A percentile compares a stretch with the other conserved stretches of the same genome.
Conservation (phyloP, 2,329 filamentous ascomycete genomes). For the Penicillium nordicum region DNA sequence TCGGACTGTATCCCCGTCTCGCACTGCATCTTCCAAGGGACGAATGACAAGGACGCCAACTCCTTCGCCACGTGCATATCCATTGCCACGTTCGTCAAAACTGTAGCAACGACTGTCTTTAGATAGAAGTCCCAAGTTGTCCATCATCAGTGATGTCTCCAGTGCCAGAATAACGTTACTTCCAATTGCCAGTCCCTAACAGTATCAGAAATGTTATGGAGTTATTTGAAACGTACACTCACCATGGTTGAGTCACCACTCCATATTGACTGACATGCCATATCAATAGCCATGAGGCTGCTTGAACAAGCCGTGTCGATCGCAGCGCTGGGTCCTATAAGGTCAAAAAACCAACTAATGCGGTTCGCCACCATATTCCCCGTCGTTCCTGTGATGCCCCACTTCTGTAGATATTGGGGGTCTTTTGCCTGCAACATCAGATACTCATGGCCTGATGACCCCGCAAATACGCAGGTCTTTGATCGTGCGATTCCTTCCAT, state of each 20-base stretch:
- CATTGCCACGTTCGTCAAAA: constrained; percentile 36
- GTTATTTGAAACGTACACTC: neutral
- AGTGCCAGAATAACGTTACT: neutral
- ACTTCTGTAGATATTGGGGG: constrained; percentile 15
- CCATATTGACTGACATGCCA: constrained; percentile 16
- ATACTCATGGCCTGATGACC: constrained; percentile 33
- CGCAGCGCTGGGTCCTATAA: constrained; percentile 28
- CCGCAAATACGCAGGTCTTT: constrained; percentile 34
- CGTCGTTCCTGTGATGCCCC: constrained; percentile 26
- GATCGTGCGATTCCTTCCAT: constrained; percentile 30
- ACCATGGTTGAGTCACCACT: constrained; percentile 3
- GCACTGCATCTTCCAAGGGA: constrained; percentile 37
- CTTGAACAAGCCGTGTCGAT: constrained; percentile 31
- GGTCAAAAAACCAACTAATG: constrained; percentile 27
- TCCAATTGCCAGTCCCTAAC: neutral
- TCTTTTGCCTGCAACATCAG: constrained; percentile 21
- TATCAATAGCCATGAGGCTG: constrained; percentile 24
- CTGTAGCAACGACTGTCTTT: constrained; percentile 8
- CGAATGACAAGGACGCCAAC: constrained; percentile 28
- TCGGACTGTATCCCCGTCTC: constrained; percentile 41
- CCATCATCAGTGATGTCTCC: constrained; percentile 1
- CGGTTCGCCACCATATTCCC: constrained; percentile 33
- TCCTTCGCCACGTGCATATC: constrained; percentile 8
- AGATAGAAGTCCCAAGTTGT: constrained; percentile 7
- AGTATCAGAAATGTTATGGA: neutral